Percentiles rank a stretch among this genome's conserved stretches.
Evolutionary conservation across 1,139 yeast species (phyloP).

Genomic region (Scheffersomyces insectosa): DNA sequence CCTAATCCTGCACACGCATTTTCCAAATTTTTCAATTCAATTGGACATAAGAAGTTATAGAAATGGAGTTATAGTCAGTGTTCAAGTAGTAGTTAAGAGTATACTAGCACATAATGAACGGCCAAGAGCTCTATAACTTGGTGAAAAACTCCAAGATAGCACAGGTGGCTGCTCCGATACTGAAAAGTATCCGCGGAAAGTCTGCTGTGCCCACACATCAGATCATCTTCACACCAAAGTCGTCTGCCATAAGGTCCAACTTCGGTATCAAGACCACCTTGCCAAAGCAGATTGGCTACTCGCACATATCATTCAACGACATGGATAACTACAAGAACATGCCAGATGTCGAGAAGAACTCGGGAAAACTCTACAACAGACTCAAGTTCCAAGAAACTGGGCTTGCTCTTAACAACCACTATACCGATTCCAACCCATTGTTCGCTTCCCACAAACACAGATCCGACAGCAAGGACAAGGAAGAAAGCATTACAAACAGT

Average conservation of each 20-base stretch:
- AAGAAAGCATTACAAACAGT: constrained; percentile 29
- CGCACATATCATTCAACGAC: constrained; percentile 46
- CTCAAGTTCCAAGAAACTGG: constrained; percentile 47
- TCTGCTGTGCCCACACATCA: constrained; percentile 45
- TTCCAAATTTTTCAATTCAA: too few species aligned
- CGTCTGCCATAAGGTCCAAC: constrained; percentile 44
- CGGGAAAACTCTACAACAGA: constrained; percentile 41
- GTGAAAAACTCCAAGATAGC: constrained; percentile 46
- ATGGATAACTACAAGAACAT: constrained; percentile 44
- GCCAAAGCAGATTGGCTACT: constrained; percentile 44
- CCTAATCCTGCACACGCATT: not conserved
- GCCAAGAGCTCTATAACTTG: constrained; percentile 40
- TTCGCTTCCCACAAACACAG: constrained; percentile 8
- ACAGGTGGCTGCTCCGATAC: constrained; percentile 48
- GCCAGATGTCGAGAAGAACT: constrained; percentile 51
- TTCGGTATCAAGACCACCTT: constrained; percentile 47
- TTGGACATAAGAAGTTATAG: too few species aligned
- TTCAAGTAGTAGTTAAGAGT: not conserved
- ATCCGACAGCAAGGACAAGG: constrained; percentile 15
- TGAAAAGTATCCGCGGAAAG: constrained; percentile 32
- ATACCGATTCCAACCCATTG: constrained; percentile 19
- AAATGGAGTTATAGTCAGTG: not conserved
- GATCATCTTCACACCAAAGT: constrained; percentile 44
- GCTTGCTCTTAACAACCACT: constrained; percentile 34
- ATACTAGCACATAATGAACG: constrained; percentile 18